Conservation (phyloP, 441 rosid species). For the Aleurites moluccanus region DNA sequence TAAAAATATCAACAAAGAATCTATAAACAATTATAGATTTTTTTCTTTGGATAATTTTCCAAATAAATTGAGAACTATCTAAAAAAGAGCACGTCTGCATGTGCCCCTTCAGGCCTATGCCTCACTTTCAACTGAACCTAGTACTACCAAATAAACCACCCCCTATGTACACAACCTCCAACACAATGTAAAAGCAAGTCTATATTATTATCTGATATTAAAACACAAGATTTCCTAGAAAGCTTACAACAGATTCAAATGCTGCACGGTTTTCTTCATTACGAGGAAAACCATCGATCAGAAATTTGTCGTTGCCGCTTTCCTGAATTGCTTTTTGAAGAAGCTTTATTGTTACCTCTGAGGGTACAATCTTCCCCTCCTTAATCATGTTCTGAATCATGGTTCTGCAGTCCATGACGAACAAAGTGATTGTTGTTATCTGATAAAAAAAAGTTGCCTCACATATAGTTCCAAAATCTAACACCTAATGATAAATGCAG, state of each 20-base stretch:
- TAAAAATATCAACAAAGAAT: not conserved
- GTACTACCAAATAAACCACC: not conserved
- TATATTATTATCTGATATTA: not conserved
- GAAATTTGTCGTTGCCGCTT: constrained; percentile 71
- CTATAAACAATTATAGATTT: not conserved
- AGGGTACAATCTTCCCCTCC: constrained; percentile 91
- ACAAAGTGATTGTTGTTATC: not conserved
- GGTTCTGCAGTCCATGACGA: constrained; percentile 46
- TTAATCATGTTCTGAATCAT: constrained; percentile 83
- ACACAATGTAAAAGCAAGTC: not conserved
- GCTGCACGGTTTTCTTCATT: constrained; percentile 90
- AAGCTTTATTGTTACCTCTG: constrained; percentile 88
- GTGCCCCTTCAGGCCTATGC: not conserved
- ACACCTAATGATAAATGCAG: not conserved
- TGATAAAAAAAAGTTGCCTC: not conserved
- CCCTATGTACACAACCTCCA: not conserved
- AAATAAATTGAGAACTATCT: not conserved
- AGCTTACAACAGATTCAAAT: constrained; percentile 75
- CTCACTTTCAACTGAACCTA: not conserved
- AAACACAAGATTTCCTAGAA: not conserved
- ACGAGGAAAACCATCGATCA: constrained; percentile 93
- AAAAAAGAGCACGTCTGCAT: not conserved
- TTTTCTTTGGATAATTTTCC: not conserved
- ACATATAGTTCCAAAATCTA: not conserved
- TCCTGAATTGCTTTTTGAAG: constrained; percentile 78